Evolutionary conservation across 495 filamentous ascomycete genomes (phyloP).

Genomic region (Aspergillus egyptiacus): DNA sequence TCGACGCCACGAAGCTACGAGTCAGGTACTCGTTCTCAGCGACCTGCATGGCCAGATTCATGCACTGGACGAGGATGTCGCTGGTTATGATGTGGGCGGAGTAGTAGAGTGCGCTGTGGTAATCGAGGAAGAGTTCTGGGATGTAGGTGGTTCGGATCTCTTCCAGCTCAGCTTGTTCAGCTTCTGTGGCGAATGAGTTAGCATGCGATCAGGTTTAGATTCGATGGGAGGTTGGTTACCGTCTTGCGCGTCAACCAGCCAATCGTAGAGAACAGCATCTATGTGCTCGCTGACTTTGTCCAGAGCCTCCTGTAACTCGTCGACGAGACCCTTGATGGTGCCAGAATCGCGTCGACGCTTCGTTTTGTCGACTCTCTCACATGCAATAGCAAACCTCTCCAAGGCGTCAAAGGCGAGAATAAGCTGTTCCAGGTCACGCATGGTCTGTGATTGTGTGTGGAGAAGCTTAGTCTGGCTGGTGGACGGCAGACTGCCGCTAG

Average conservation of each 20-base stretch:
- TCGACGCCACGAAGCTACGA: slow-evolving; percentile 55
- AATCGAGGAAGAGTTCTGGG: slow-evolving; percentile 77
- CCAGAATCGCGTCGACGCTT: slow-evolving; percentile 33
- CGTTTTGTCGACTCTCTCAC: slow-evolving; percentile 39
- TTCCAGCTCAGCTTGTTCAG: slow-evolving; percentile 38
- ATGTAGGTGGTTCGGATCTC: slow-evolving; percentile 67
- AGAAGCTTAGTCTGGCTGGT: slow-evolving; percentile 25
- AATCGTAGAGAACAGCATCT: slow-evolving; percentile 36
- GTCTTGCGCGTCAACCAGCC: slow-evolving; percentile 30
- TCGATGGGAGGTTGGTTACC: slow-evolving; percentile 29
- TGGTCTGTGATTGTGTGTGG: slow-evolving; percentile 52
- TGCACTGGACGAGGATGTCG: slow-evolving; percentile 63
- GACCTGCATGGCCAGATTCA: slow-evolving; percentile 68
- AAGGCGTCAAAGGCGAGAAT: slow-evolving; percentile 60
- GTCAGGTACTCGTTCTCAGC: slow-evolving; percentile 59
- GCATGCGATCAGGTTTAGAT: slow-evolving; percentile 10
- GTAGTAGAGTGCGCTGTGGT: slow-evolving; percentile 66
- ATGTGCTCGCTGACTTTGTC: slow-evolving; percentile 29
- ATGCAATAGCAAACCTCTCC: slow-evolving; percentile 49
- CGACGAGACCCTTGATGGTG: slow-evolving; percentile 29
- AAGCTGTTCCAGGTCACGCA: slow-evolving; percentile 67
- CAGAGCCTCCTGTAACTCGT: slow-evolving; percentile 29
- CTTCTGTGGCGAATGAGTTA: slow-evolving; percentile 21
- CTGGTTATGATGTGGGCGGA: slow-evolving; percentile 57
- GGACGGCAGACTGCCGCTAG: slow-evolving; percentile 12